Conservation (phyloP, 257 asterid species). For the Anisodus acutangulus region DNA sequence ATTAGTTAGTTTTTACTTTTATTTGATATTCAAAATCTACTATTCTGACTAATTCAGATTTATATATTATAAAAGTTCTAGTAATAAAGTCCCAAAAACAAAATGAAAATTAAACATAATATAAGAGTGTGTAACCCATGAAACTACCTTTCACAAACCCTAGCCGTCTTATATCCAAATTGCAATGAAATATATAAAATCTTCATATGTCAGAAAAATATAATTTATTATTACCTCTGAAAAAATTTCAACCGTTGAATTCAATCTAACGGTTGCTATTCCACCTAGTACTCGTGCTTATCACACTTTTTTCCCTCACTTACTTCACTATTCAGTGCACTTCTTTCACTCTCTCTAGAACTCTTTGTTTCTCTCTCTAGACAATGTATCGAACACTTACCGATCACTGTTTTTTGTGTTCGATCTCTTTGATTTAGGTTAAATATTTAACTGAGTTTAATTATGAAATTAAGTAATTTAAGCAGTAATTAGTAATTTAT, state of each 20-base stretch:
- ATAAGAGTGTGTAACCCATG: background rate
- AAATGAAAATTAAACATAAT: background rate
- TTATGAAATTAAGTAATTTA: background rate
- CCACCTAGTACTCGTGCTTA: slow-evolving; percentile 22
- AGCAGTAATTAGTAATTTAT: background rate
- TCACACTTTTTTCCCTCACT: slow-evolving; percentile 28
- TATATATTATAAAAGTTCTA: background rate
- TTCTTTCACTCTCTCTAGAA: slow-evolving; percentile 14
- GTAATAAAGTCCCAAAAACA: background rate
- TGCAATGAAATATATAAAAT: background rate
- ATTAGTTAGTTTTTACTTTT: background rate
- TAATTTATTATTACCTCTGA: background rate
- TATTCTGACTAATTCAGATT: background rate
- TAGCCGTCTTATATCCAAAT: slow-evolving; percentile 27
- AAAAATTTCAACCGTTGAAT: slow-evolving; percentile 35
- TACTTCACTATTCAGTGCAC: slow-evolving; percentile 39
- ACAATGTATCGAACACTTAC: slow-evolving; percentile 25
- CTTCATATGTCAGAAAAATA: slow-evolving; percentile 15
- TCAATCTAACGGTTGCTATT: slow-evolving; percentile 34
- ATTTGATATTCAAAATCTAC: background rate
- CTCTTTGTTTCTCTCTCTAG: slow-evolving; percentile 34
- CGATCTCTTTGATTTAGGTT: background rate
- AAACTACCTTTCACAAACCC: slow-evolving; percentile 23
- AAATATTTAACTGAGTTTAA: background rate
- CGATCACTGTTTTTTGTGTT: slow-evolving; percentile 26